A percentile compares a stretch with the other conserved stretches of the same genome.
Evolutionary conservation across 371 early-diverging fungal genomes (phyloP).

Genomic region (Mortierella sp.): DNA sequence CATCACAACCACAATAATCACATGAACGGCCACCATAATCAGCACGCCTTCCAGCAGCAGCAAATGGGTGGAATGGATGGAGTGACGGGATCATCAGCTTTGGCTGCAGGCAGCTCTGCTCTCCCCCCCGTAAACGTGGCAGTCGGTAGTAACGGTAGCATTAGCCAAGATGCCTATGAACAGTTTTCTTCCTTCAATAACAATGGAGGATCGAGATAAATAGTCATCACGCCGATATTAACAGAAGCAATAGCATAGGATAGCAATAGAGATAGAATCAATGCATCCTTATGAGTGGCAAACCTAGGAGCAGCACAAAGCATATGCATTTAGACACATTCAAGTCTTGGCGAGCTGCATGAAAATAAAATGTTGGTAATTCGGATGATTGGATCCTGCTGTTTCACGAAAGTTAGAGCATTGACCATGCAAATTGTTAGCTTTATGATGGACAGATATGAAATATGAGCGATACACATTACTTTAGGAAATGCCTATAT

Average conservation of each 20-base stretch:
- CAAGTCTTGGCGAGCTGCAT: too few relatives aligned
- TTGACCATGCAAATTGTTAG: neutral
- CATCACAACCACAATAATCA: slow-evolving; percentile 20
- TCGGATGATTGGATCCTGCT: too few relatives aligned
- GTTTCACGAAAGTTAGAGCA: neutral
- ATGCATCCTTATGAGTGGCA: neutral
- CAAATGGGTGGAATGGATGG: slow-evolving; percentile 45
- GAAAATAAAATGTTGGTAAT: too few relatives aligned
- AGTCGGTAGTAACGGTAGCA: slow-evolving; percentile 29
- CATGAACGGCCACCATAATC: slow-evolving; percentile 29
- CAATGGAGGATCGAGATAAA: slow-evolving; percentile 25
- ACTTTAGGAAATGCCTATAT: too few relatives aligned
- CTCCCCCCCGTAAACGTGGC: slow-evolving; percentile 37
- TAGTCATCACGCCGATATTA: neutral
- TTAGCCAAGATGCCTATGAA: slow-evolving; percentile 36
- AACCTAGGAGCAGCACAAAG: neutral
- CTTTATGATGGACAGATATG: neutral
- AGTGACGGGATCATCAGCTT: slow-evolving; percentile 47
- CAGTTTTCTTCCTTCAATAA: slow-evolving; percentile 38
- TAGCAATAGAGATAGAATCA: neutral
- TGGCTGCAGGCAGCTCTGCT: slow-evolving; percentile 55
- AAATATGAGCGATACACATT: too few relatives aligned
- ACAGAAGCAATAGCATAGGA: neutral
- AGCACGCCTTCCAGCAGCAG: slow-evolving; percentile 44
- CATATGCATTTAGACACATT: neutral